Percentiles rank a stretch among this genome's conserved stretches.
Conservation (phyloP, 2,329 filamentous ascomycete species). For the Scopulariopsis brevicaulis region DNA sequence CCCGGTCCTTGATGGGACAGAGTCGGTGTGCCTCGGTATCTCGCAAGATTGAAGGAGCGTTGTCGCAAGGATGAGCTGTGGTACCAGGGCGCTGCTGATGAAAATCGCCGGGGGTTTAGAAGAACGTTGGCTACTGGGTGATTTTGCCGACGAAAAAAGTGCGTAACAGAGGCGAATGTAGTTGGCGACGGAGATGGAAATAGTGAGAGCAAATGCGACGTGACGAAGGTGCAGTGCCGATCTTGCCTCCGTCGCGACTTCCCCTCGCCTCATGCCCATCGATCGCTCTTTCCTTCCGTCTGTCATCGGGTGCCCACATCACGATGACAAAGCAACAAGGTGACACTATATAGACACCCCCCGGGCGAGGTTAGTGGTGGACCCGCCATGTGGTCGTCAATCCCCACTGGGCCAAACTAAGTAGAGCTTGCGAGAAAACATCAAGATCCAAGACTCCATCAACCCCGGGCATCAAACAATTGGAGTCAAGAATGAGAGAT, state of each 20-base stretch:
- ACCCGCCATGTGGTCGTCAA: neutral
- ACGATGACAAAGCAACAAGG: neutral
- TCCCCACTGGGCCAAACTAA: neutral
- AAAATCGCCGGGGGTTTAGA: neutral
- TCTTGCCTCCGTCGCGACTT: neutral
- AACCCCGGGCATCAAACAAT: too few species aligned
- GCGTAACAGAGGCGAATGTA: too few species aligned
- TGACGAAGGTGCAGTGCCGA: neutral
- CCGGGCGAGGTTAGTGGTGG: neutral
- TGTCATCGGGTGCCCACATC: too few species aligned
- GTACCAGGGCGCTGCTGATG: neutral
- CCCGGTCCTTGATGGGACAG: neutral
- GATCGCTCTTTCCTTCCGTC: neutral
- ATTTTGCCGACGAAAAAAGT: too few species aligned
- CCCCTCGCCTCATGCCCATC: neutral
- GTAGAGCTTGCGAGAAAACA: neutral
- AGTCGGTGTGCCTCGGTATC: neutral
- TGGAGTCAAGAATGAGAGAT: too few species aligned
- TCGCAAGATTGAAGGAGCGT: neutral
- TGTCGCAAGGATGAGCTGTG: neutral
- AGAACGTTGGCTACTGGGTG: neutral
- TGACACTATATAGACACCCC: neutral
- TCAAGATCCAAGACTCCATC: neutral
- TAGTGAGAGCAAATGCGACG: neutral
- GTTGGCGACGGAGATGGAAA: too few species aligned